Percentiles rank a stretch among this genome's conserved stretches.
Evolutionary conservation across 805 yeast species (phyloP).

Genomic region (Pichia membranifaciens): DNA sequence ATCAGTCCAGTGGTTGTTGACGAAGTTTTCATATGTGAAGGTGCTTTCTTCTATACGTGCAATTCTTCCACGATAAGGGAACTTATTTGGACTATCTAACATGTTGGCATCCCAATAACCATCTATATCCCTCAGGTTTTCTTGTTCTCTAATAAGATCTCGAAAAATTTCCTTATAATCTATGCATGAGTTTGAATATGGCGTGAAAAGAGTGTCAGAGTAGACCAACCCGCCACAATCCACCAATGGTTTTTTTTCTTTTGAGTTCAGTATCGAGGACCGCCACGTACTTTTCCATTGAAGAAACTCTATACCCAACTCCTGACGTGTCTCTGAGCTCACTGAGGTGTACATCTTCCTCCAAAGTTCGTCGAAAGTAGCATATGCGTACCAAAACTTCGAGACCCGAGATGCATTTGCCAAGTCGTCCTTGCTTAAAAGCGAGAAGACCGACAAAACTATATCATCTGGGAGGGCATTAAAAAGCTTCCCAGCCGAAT

Average conservation of each 20-base stretch:
- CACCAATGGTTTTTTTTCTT: constrained; percentile 28
- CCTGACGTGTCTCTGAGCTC: constrained; percentile 7
- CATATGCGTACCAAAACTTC: constrained; percentile 62
- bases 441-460: constrained; percentile 46
- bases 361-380: constrained; percentile 80
- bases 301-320: constrained; percentile 13
- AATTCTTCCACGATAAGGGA: constrained; percentile 34
- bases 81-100: constrained; percentile 12
- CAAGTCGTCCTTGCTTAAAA: constrained; percentile 44
- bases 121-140: constrained; percentile 9
- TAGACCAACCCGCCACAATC: constrained; percentile 46
- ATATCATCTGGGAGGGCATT: constrained; percentile 57
- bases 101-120: constrained; percentile 13
- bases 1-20: constrained; percentile 33
- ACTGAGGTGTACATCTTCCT: constrained; percentile 45
- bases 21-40: constrained; percentile 42
- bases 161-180: constrained; percentile 48
- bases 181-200: constrained; percentile 74
- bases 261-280: constrained; percentile 42
- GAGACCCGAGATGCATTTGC: constrained; percentile 53
- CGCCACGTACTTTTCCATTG: constrained; percentile 84
- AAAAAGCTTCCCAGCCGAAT: constrained; percentile 49
- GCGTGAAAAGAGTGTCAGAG: constrained; percentile 75
- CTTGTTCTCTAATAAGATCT: constrained; percentile 44
- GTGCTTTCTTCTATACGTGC: constrained; percentile 43